A percentile compares a stretch with the other conserved stretches of the same genome.
Conservation (phyloP, 1,284 basidiomycete genomes). For the Ustilago cynodontis region DNA sequence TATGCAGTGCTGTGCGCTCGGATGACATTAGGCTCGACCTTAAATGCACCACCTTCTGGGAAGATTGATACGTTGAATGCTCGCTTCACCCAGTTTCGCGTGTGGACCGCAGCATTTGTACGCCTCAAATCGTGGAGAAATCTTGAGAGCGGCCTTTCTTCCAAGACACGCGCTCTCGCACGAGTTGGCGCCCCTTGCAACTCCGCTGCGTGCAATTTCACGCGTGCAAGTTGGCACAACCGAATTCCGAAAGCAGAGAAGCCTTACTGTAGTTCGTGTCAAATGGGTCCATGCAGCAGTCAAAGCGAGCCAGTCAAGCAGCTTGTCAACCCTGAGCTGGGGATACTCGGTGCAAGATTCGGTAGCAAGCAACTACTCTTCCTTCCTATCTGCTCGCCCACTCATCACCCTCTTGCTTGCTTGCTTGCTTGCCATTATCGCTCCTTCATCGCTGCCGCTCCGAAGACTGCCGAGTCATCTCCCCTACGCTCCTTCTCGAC, state of each 20-base stretch:
- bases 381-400: background rate
- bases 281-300: slow-evolving; percentile 12
- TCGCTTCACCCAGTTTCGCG: background rate
- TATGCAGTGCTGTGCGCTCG: too few species aligned
- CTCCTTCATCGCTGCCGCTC: background rate
- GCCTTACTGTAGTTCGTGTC: background rate
- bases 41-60: too few species aligned
- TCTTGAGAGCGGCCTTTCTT: slow-evolving; percentile 1
- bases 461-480: background rate
- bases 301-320: background rate
- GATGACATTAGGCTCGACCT: too few species aligned
- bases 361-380: background rate
- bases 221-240: slow-evolving; percentile 1
- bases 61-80: too few species aligned
- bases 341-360: background rate
- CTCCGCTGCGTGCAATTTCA: background rate
- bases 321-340: background rate
- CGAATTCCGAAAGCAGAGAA: slow-evolving; percentile 22
- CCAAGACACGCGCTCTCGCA: background rate
- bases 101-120: background rate
- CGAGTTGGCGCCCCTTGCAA: background rate
- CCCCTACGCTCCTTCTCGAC: slow-evolving; percentile 2
- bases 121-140: background rate
- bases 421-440: background rate
- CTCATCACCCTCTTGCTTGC: background rate